Conservation (phyloP, 129 eudicot species). For the Flaveria trinervia region DNA sequence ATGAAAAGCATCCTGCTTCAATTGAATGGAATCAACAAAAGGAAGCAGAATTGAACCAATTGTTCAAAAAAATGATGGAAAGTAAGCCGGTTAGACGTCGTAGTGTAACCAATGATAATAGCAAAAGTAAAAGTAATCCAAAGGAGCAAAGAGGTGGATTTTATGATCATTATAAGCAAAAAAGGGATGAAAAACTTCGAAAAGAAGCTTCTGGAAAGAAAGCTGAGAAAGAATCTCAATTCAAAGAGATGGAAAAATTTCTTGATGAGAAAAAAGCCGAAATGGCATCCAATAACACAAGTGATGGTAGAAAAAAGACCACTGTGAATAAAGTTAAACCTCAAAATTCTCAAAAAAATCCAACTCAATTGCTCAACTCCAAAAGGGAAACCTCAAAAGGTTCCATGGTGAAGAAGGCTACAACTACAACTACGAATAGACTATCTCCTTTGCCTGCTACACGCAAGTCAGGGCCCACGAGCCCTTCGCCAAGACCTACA, state of each 20-base stretch:
- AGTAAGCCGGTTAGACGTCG: slow-evolving; percentile 61
- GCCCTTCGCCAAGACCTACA: slow-evolving; percentile 57
- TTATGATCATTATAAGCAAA: slow-evolving; percentile 72
- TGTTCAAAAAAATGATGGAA: slow-evolving; percentile 84
- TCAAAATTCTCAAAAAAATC: slow-evolving; percentile 49
- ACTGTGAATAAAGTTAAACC: slow-evolving; percentile 42
- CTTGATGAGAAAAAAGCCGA: slow-evolving; percentile 68
- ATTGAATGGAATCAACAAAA: slow-evolving; percentile 84
- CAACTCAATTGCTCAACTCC: slow-evolving; percentile 40
- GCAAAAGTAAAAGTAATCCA: slow-evolving; percentile 41
- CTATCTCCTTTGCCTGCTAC: slow-evolving; percentile 72
- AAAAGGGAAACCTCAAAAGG: slow-evolving; percentile 51
- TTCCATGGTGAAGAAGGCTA: slow-evolving; percentile 54
- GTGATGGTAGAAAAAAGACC: slow-evolving; percentile 40
- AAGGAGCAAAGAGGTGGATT: slow-evolving; percentile 65
- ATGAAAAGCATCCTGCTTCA: slow-evolving; percentile 57
- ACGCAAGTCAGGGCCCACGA: slow-evolving; percentile 91
- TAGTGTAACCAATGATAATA: slow-evolving; percentile 38
- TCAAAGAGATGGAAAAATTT: slow-evolving; percentile 46
- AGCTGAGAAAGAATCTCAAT: slow-evolving; percentile 67
- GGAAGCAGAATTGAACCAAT: slow-evolving; percentile 88
- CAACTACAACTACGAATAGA: slow-evolving; percentile 42
- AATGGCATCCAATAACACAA: slow-evolving; percentile 48
- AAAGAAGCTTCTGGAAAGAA: slow-evolving; percentile 57
- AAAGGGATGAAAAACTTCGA: slow-evolving; percentile 69